phyloP scores from a whole-genome alignment of 306 rosid genomes.

The Quercus suber region DNA sequence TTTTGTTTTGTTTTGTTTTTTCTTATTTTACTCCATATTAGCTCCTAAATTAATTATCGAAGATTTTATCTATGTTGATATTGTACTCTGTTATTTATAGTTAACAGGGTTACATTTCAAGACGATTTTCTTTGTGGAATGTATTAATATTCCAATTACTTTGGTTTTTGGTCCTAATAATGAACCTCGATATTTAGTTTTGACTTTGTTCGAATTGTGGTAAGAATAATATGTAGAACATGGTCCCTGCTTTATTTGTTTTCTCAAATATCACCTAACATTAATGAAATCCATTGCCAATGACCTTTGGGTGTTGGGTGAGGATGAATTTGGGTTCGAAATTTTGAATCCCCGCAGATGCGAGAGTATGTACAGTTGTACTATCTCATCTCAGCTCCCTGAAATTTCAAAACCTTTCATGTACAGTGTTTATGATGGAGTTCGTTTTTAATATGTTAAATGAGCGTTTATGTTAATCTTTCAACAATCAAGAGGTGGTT shows the following conservation, averaged over 20 bases:
- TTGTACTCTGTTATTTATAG: neutral
- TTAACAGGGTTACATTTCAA: too few relatives aligned
- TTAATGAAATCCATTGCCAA: neutral
- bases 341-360: too few relatives aligned
- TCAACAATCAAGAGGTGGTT: neutral
- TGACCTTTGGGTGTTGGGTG: too few relatives aligned
- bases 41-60: neutral
- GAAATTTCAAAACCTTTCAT: neutral
- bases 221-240: neutral
- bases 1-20: neutral
- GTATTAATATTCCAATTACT: neutral
- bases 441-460: neutral
- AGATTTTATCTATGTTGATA: neutral
- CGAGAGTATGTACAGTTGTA: neutral
- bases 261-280: neutral
- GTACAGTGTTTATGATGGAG: neutral
- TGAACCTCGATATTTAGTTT: neutral
- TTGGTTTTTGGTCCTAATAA: neutral
- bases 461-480: neutral
- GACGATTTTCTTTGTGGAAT: neutral
- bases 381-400: neutral
- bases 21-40: neutral
- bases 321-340: too few relatives aligned
- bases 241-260: neutral
- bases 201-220: neutral